Evolutionary conservation across 1,284 basidiomycete species (phyloP).

Genomic region (Cryptococcus sp.): DNA sequence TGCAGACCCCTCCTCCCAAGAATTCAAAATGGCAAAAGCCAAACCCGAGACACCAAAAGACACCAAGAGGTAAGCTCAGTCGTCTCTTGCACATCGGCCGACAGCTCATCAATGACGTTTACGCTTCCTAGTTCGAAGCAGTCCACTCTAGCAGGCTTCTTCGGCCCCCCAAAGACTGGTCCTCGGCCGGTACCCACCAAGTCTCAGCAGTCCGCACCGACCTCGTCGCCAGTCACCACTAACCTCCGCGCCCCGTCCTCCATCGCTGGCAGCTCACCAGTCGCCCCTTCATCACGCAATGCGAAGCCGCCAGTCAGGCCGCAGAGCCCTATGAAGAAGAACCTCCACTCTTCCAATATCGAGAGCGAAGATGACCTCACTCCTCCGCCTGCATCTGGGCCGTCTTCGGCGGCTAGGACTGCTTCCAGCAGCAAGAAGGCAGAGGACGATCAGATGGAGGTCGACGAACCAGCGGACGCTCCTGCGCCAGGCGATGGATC

Average conservation of each 20-base stretch:
- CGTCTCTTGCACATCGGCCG: neutral
- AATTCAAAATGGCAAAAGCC: slow-evolving; percentile 16
- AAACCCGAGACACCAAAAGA: slow-evolving; percentile 24
- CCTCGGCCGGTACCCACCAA: slow-evolving; percentile 15
- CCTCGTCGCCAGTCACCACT: slow-evolving; percentile 31
- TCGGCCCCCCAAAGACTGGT: slow-evolving; percentile 44
- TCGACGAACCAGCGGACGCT: slow-evolving; percentile 3
- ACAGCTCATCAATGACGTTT: neutral
- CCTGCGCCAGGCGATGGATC: slow-evolving; percentile 22
- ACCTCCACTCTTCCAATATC: slow-evolving; percentile 20
- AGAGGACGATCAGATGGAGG: slow-evolving; percentile 23
- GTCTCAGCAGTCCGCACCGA: slow-evolving; percentile 15
- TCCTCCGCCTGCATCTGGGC: slow-evolving; percentile 26
- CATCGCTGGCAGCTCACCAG: slow-evolving; percentile 31
- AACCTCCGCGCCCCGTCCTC: slow-evolving; percentile 38
- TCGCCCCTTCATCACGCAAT: slow-evolving; percentile 8
- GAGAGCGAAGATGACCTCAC: slow-evolving; percentile 33
- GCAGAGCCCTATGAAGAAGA: slow-evolving; percentile 24
- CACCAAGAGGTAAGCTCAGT: slow-evolving; percentile 20
- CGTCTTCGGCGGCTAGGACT: slow-evolving; percentile 21
- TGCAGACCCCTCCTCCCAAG: neutral
- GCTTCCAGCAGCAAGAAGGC: slow-evolving; percentile 17
- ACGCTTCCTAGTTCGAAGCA: slow-evolving; percentile 39
- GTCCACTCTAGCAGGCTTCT: slow-evolving; percentile 54
- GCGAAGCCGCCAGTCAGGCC: slow-evolving; percentile 14